Percentiles rank a stretch among this genome's conserved stretches.
Evolutionary conservation across 495 filamentous ascomycete genomes (phyloP).

Genomic region (Penicillium antarcticum): DNA sequence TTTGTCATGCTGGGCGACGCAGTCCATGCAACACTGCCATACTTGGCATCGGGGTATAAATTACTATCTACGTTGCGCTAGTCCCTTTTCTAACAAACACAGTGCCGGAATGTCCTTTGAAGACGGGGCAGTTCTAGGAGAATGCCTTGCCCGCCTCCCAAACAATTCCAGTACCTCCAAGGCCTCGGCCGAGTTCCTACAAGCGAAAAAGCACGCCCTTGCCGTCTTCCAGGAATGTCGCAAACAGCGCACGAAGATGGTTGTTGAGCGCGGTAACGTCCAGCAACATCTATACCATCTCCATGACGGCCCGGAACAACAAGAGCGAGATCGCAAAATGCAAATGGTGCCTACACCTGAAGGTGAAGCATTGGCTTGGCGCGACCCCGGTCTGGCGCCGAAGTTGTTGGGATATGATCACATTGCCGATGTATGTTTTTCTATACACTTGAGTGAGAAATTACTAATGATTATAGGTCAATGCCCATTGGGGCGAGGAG

Average conservation of each 20-base stretch:
- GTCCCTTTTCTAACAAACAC: background rate
- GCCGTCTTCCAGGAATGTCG: slow-evolving; percentile 44
- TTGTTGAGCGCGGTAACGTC: slow-evolving; percentile 43
- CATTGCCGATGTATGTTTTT: slow-evolving; percentile 32
- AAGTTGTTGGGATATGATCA: slow-evolving; percentile 45
- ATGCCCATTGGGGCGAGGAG: slow-evolving; percentile 12
- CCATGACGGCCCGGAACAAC: slow-evolving; percentile 46
- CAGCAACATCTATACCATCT: slow-evolving; percentile 52
- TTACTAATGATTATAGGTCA: slow-evolving; percentile 6
- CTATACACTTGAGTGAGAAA: background rate
- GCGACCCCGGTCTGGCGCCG: slow-evolving; percentile 40
- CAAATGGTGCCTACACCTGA: slow-evolving; percentile 41
- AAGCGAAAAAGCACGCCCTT: slow-evolving; percentile 36
- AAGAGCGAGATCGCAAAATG: slow-evolving; percentile 44
- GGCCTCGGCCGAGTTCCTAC: slow-evolving; percentile 20
- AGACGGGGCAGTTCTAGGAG: slow-evolving; percentile 49
- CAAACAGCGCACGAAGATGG: slow-evolving; percentile 40
- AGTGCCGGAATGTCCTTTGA: slow-evolving; percentile 49
- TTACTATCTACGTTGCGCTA: background rate
- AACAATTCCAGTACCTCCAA: slow-evolving; percentile 22
- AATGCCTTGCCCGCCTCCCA: slow-evolving; percentile 40
- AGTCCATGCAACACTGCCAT: slow-evolving; percentile 63
- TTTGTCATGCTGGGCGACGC: slow-evolving; percentile 62
- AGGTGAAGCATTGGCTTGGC: slow-evolving; percentile 46
- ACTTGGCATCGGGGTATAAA: slow-evolving; percentile 46